phyloP scores from a whole-genome alignment of 179 eudicot genomes.

The Drosera spatulata region DNA sequence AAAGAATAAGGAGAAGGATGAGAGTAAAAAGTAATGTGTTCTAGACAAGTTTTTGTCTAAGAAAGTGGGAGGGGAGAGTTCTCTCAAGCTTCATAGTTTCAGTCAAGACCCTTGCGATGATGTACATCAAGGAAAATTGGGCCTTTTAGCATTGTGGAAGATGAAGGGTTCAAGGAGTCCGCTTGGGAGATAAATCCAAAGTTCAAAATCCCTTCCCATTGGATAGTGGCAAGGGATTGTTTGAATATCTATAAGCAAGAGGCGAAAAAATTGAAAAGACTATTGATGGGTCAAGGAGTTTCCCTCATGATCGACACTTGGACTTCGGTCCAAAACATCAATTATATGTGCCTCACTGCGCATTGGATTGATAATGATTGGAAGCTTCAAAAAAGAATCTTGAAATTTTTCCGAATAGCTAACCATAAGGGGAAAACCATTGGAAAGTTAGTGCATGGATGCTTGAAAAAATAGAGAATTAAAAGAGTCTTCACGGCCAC shows the following conservation, averaged over 20 bases:
- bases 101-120: not conserved
- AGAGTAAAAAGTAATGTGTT: not conserved
- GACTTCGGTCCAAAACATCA: not conserved
- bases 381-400: not conserved
- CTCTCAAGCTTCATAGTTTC: not conserved
- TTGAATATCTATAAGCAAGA: not conserved
- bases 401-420: too few relatives aligned
- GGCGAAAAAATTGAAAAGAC: not conserved
- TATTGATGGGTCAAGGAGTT: not conserved
- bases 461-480: constrained; percentile 13
- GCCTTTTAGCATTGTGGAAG: not conserved
- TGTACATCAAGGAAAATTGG: not conserved
- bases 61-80: not conserved
- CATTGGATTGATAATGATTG: not conserved
- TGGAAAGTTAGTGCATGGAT: too few relatives aligned
- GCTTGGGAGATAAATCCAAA: not conserved
- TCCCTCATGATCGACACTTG: not conserved
- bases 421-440: constrained; percentile 10
- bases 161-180: not conserved
- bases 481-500: constrained; percentile 6
- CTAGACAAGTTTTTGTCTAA: not conserved
- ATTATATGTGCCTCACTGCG: not conserved
- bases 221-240: not conserved
- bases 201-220: not conserved
- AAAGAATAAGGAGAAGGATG: not conserved